Base-by-base conservation (phyloP, 345 rosid species). In the Citrus reticulata region DNA sequence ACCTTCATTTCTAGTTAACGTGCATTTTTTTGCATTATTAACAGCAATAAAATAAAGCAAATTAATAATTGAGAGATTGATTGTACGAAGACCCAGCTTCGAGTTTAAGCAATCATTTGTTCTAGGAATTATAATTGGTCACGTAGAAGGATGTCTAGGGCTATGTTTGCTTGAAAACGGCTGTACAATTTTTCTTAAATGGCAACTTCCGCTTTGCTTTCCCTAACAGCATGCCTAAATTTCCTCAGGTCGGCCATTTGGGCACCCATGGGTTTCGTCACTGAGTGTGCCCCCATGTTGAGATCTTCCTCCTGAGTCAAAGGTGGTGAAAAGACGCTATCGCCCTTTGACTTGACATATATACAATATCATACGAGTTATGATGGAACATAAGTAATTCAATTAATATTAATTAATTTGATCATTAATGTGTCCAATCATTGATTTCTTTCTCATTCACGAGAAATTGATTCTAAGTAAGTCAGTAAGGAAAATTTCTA, bases 171-270 rank as follows among this genome's bases (percentile, higher is more conserved):
- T 76, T 70, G 22, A 73, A 40, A 24, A 6, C 4, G 61, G 81
- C 51, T 46, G 9, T 13, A 25, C 6, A 49, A 6, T 5, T 62
- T 24, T 82, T 70, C 63, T 24, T 74, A 14, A 68, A 13, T 49
- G 40, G 2, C 20, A 62, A 67, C 32, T 40, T 27, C 14, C 73
- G 63, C 84, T 81, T 79, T 84, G 79, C 83, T 84, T 84, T 32
- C 8, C 87, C 83, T 39, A 13, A 64, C 61, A 40, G 77, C 76
- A 42, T 55, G 87, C 39, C 81, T 27, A 39, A 51, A 78, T 68
- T 81, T 62, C 17, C 77, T 78, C 76, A 14, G 64, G 84, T 42
- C 76, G 54, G 75, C 61, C 59, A 13, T 30, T 49, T 9, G 42
- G 67, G 27, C 54, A 29, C 70, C 78, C 59, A 16, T 5, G 13